phyloP scores from a whole-genome alignment of 1,284 basidiomycete species.

The Anthracocystis panici-leucophaei region DNA sequence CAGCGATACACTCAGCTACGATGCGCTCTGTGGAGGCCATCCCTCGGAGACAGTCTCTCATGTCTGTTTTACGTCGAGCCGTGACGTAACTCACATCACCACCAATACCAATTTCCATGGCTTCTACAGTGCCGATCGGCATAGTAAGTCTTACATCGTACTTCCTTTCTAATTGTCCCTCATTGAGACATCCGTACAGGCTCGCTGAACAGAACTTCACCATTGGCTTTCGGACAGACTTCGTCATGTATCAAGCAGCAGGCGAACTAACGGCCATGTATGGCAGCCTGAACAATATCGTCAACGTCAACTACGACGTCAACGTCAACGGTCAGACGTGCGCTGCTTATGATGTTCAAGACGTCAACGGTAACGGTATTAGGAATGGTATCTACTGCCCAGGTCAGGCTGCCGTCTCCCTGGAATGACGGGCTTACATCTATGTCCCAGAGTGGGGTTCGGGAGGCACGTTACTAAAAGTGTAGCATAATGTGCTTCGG shows the following conservation, averaged over 20 bases:
- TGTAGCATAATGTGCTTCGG: too few species aligned
- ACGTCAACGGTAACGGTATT: not conserved
- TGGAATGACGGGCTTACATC: not conserved
- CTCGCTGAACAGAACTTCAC: too few species aligned
- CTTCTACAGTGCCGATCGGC: not conserved
- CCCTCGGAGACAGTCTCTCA: not conserved
- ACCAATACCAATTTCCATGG: not conserved
- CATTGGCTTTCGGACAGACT: not conserved
- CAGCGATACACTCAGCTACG: not conserved
- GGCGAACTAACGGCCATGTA: not conserved
- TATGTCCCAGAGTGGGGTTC: too few species aligned
- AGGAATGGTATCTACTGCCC: slow-evolving; percentile 4
- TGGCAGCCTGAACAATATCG: not conserved
- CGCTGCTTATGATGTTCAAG: not conserved
- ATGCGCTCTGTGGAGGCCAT: not conserved
- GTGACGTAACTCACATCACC: not conserved
- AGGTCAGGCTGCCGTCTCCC: not conserved
- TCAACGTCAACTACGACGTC: too few species aligned
- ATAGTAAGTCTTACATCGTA: not conserved
- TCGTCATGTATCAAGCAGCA: not conserved
- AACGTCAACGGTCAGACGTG: not conserved
- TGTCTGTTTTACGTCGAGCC: not conserved
- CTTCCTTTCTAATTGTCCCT: too few species aligned
- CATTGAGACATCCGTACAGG: too few species aligned
- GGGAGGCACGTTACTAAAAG: too few species aligned